Base-by-base conservation (phyloP, 78 protist genomes). In the Dictyostelium citrinum region DNA sequence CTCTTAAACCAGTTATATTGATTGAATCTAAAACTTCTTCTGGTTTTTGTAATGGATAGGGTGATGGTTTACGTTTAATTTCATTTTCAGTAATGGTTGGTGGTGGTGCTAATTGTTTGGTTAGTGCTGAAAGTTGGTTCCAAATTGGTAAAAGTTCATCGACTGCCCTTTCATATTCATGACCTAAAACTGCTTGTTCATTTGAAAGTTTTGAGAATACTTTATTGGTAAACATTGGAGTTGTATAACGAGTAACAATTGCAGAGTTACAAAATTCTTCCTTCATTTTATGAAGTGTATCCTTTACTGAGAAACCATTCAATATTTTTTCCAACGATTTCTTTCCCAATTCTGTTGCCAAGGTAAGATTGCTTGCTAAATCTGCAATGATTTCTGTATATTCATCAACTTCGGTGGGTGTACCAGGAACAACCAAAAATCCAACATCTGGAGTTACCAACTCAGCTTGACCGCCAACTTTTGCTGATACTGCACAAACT, bases 381-480 rank as follows among this genome's bases (percentile, higher is more conserved):
- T 76, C 79, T 6, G 92, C 76, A 22, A 86, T 39, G 27, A 86
- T 86, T 6, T 74, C 84, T 0, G 92, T 86, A 20, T 86, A 86
- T 60, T 86, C 84, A 20, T 86, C 92, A 31, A 61, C 78, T 22
- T 86, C 92, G 0, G 83, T 77, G 2, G 92, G 84, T 3, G 76
- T 86, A 10, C 92, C 83, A 1, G 92, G 92, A n/a, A 75, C 72
- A 24, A 86, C 92, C 7, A 86, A 46, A n/a, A 55, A 86, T 2
- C 92, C 92, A 11, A 86, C 92, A 61, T 86, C 92, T 5, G 92
- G 92, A 20, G 84, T 86, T 7, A 86, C 84, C 20, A 86, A 58
- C 31, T 86, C 92, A 0, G 92, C 92, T 22, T 86, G 92, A 29
- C 92, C 92, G 77, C 92, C 92, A 20, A 86, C 92, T 64, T 86